Percentiles rank a stretch among this genome's conserved stretches.
These are phyloP conservation scores for Eragrostis nindensis DNA, from an alignment of 176 grass and related monocot genomes.

Conservation along the genomic window DNA sequence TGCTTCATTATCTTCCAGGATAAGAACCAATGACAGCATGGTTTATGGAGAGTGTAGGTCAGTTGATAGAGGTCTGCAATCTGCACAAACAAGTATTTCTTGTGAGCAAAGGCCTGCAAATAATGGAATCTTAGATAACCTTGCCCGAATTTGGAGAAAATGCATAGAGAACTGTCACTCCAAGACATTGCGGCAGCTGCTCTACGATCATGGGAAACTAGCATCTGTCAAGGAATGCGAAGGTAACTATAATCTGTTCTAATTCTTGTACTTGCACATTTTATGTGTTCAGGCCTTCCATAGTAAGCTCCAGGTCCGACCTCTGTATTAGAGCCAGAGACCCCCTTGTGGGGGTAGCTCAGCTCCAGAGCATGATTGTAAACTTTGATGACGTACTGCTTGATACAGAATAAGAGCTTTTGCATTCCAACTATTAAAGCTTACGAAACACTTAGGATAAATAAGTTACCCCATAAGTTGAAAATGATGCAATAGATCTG, in stretches of 20 bases:
- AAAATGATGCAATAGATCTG: background rate
- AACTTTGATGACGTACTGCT: slow-evolving; percentile 9
- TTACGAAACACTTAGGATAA: background rate
- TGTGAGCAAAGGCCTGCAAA: slow-evolving; percentile 45
- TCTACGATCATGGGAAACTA: slow-evolving; percentile 76
- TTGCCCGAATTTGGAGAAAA: slow-evolving; percentile 74
- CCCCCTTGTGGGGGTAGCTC: background rate
- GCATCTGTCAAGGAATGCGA: slow-evolving; percentile 66
- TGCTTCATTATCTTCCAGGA: slow-evolving; percentile 50
- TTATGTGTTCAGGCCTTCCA: slow-evolving; percentile 8
- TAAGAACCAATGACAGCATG: slow-evolving; percentile 41
- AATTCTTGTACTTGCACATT: slow-evolving; percentile 23
- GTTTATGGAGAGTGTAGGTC: slow-evolving; percentile 58
- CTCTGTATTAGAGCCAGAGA: slow-evolving; percentile 1
- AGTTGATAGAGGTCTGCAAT: slow-evolving; percentile 52
- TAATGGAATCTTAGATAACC: slow-evolving; percentile 55
- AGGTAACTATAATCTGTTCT: slow-evolving; percentile 52
- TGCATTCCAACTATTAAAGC: slow-evolving; percentile 6
- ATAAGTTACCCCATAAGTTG: background rate
- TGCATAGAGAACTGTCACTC: slow-evolving; percentile 93
- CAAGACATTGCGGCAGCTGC: slow-evolving; percentile 75
- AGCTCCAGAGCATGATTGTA: background rate
- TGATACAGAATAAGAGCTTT: slow-evolving; percentile 1
- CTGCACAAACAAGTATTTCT: slow-evolving; percentile 51
- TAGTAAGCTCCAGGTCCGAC: background rate